These are phyloP conservation scores for Boeremia lycopersici DNA, from an alignment of 2,329 filamentous ascomycete genomes.

Conservation along the genomic window DNA sequence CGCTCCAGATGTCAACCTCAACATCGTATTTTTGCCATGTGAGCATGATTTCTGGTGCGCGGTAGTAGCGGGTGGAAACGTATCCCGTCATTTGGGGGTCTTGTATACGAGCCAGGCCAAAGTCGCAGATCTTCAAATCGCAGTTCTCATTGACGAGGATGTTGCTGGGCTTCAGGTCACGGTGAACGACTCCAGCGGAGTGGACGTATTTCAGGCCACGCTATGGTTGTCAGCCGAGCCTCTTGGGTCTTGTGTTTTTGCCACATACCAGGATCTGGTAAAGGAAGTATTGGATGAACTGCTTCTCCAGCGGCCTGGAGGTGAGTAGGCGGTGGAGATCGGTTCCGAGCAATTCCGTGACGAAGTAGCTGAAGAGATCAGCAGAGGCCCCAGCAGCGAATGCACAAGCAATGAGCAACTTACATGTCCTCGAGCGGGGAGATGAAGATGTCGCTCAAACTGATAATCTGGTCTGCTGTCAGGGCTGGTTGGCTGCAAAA, in stretches of 20 bases:
- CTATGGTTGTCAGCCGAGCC: constrained; percentile 55
- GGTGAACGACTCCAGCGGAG: constrained; percentile 95
- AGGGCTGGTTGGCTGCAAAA: constrained; percentile 16
- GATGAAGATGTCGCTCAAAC: constrained; percentile 98
- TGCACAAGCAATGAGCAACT: constrained; percentile 37
- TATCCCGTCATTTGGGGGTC: constrained; percentile 99
- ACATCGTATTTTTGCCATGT: constrained; percentile 99
- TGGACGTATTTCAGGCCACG: constrained; percentile 98
- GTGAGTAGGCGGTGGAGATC: constrained; percentile 95
- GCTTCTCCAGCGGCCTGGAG: constrained; percentile 94
- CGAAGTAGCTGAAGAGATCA: constrained; percentile 76
- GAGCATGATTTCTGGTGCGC: constrained; percentile 99
- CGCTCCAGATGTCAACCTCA: constrained; percentile 99
- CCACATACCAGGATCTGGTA: constrained; percentile 92
- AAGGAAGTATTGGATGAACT: constrained; percentile 99
- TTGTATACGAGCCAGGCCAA: constrained; percentile 94
- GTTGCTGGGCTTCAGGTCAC: constrained; percentile 97
- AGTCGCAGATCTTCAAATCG: constrained; percentile 99
- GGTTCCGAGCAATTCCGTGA: constrained; percentile 95
- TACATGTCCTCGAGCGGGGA: constrained; percentile 98
- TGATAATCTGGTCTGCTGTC: constrained; percentile 72
- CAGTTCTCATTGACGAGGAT: constrained; percentile 99
- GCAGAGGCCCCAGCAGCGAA: constrained; percentile 5
- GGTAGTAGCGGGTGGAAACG: constrained; percentile 97
- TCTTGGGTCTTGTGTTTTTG: constrained; percentile 63